These are phyloP conservation scores for Mrakia gelida DNA, from an alignment of 768 basidiomycete species.

Conservation along the genomic window DNA sequence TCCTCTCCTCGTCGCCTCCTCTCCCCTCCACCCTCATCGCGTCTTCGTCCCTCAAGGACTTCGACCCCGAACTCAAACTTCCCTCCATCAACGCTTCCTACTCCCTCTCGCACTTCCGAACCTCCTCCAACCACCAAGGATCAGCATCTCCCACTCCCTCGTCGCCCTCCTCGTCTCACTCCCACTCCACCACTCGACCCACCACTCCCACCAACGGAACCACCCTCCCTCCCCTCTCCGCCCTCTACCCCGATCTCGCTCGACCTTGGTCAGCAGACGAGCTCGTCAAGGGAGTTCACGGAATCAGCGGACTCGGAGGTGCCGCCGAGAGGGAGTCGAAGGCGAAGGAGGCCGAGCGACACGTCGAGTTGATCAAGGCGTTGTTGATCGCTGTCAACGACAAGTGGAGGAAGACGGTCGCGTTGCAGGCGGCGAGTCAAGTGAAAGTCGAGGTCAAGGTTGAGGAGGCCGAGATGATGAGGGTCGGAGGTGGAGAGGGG, in stretches of 20 bases:
- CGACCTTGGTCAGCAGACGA: constrained; percentile 4
- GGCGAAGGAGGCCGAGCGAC: constrained; percentile 6
- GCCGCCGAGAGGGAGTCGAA: background rate
- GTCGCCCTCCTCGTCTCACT: background rate
- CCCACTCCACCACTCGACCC: constrained; percentile 3
- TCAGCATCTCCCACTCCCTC: background rate
- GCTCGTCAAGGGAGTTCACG: constrained; percentile 16
- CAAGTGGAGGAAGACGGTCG: constrained; percentile 10
- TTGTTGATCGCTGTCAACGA: constrained; percentile 25
- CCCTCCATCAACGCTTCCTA: constrained; percentile 20
- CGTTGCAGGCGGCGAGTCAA: background rate
- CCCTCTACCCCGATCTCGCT: constrained; percentile 24
- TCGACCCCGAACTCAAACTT: constrained; percentile 23
- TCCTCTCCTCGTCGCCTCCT: constrained; percentile 11
- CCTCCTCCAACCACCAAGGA: background rate
- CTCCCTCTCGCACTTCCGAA: background rate
- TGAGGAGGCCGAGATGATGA: constrained; percentile 9
- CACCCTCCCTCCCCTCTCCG: constrained; percentile 24
- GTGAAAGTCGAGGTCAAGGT: background rate
- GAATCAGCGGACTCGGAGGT: background rate
- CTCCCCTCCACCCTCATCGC: constrained; percentile 17
- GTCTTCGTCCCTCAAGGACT: constrained; percentile 2
- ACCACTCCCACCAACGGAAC: constrained; percentile 11
- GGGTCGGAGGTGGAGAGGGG: background rate
- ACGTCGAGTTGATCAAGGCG: constrained; percentile 31